Evolutionary conservation across 1,139 yeast genomes (phyloP), one percentile per base, ranked within the genome.

Genomic region (Chernovozyma aurita): DNA sequence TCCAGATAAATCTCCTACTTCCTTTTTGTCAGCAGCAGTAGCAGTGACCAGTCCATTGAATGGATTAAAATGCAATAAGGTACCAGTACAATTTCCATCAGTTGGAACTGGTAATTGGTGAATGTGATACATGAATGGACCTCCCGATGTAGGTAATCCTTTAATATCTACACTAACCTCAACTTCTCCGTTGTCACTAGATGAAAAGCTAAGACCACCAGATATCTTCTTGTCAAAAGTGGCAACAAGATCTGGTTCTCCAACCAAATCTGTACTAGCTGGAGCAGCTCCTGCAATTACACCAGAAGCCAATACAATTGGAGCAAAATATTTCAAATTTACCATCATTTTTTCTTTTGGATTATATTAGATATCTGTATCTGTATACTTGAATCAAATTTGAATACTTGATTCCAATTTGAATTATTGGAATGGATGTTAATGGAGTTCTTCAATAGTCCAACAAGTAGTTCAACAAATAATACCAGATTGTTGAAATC

Each of bases 1-100:
- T 33, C 72, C 71, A 21, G 71, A 55, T 42, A 69, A 63, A 45
- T 68, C 73, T 35, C 73, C 70, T 29, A 61, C 61, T 48, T 66
- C 69, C 42, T 44, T 45, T 24, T 49, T 57, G 13, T 55, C 57
- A 9, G 53, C 43, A 13, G 47, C 39, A 16, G 62, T 52, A 21
- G 65, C 56, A 28, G 50, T 53, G 4, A 47, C 47, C 22, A 47
- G 41, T 18, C 74, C 74, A 35, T 52, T 46, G 55, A 50, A 68
- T 28, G 74, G 73, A 47, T 69, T 58, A 45, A 68, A 63, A 49
- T 65, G 72, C 17, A 42, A 57, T 32, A 40, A 39, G 20, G 74
- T 64, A 28, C 60, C 71, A 25, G 59, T 53, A 52, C 75, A 69
- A 49, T 61, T 59, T 17, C 72, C 73, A 39, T 61, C 50, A 7